A percentile compares a stretch with the other conserved stretches of the same genome.
Evolutionary conservation across 371 early-diverging fungal species (phyloP).

Genomic region (Mortierella sp.): DNA sequence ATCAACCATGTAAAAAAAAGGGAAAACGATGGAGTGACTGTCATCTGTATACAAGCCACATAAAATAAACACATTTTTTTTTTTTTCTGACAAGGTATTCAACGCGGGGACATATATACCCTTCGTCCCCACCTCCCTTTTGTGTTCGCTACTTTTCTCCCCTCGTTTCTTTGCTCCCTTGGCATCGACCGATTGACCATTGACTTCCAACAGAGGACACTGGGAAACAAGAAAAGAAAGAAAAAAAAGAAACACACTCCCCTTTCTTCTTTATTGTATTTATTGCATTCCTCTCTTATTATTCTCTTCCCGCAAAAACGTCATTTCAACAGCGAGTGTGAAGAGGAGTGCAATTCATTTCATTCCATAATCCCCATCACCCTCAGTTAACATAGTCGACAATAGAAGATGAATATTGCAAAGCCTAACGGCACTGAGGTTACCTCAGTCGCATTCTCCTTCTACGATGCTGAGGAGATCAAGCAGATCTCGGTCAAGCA

Average conservation of each 20-base stretch:
- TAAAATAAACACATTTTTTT: conserved; percentile 8
- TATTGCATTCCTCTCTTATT: not conserved
- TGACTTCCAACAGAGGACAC: not conserved
- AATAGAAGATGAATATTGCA: conserved; percentile 73
- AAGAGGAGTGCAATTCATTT: conserved; percentile 3
- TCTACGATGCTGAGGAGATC: conserved; percentile 93
- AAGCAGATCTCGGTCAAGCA: conserved; percentile 94
- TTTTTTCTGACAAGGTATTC: not conserved
- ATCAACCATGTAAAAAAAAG: not conserved
- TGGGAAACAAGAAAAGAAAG: conserved; percentile 9
- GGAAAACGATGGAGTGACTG: not conserved
- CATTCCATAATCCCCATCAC: not conserved
- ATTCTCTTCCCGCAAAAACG: not conserved
- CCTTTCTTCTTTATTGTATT: not conserved
- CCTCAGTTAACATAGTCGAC: conserved; percentile 1
- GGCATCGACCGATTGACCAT: conserved; percentile 8
- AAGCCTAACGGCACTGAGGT: conserved; percentile 76
- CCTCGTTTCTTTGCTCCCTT: conserved; percentile 2
- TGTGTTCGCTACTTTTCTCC: not conserved
- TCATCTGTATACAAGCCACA: not conserved
- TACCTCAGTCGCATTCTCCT: conserved; percentile 86
- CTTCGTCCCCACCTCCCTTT: not conserved
- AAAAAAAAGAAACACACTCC: not conserved
- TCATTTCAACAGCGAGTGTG: not conserved
- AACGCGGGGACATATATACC: not conserved